A percentile compares a stretch with the other conserved stretches of the same genome.
phyloP scores from a whole-genome alignment of 75 land plant species.

The Larix kaempferi region DNA sequence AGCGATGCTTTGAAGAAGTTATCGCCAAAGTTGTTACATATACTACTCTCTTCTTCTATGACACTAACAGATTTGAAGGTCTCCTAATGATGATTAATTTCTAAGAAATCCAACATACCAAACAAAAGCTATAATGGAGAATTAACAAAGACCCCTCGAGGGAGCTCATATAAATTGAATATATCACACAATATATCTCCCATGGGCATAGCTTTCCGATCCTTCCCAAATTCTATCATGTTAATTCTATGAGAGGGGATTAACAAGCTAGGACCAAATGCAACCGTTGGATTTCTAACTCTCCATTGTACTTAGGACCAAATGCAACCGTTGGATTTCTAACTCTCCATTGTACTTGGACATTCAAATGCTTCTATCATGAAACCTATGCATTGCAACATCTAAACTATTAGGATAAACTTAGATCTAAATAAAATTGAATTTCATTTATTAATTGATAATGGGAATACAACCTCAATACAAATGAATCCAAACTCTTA shows the following conservation, averaged over 20 bases:
- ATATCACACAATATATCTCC: conserved; percentile 5
- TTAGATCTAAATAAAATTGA: too few relatives aligned
- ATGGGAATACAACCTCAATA: too few relatives aligned
- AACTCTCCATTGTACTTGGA: too few relatives aligned
- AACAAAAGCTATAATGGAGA: background rate
- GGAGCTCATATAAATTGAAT: background rate
- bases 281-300: too few relatives aligned
- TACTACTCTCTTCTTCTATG: background rate
- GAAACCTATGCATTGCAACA: too few relatives aligned
- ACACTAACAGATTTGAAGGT: background rate
- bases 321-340: too few relatives aligned
- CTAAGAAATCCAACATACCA: conserved; percentile 4
- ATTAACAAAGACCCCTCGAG: background rate
- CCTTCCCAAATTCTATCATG: background rate
- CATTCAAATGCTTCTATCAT: background rate
- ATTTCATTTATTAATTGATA: too few relatives aligned
- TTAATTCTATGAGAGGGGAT: too few relatives aligned
- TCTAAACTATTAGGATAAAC: too few relatives aligned
- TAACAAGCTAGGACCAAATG: too few relatives aligned
- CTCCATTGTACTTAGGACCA: background rate
- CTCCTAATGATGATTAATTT: background rate
- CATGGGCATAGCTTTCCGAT: background rate
- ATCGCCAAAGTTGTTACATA: background rate
- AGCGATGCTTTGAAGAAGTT: background rate
- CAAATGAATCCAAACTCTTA: too few relatives aligned